Evolutionary conservation across 148 eudicot genomes (phyloP), one percentile per base, ranked within the genome.

Genomic region (Amaranthus palmeri): DNA sequence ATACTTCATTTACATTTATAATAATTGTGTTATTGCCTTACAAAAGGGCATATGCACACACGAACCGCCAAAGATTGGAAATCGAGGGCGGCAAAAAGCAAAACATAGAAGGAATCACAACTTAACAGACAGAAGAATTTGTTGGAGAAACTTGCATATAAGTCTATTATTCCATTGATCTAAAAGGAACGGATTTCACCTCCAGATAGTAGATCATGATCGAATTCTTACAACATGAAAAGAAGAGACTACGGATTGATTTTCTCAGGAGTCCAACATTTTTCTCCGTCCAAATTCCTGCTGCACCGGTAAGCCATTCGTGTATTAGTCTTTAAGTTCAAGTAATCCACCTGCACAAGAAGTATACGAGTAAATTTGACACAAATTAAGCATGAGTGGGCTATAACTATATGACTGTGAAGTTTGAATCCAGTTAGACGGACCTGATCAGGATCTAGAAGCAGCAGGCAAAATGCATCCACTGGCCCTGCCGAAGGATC

Each of bases 391-490:
- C 6, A 53, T 40, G 67, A 70, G 45, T 25, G 65, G 56, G 58
- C 42, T 47, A 72, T 7, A 66, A 60, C 18, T 43, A 44, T 13
- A 44, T 61, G 25, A 10, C 63, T 7, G 45, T 43, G 45, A 69
- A 45, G 25, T 15, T 40, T 6, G 15, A 51, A 51, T 59, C 59
- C 45, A 65, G 57, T 14, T 13, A 17, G 62, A 93, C 93, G 14
- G 62, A 93, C 93, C 97, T 95, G 81, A 44, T 89, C 86, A 49
- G 99, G 92, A 69, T 88, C 92, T 62, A 95, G 82, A 75, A 91
- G 75, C 65, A 91, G 85, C 77, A 93, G 79, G 76, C 91, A 87
- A 79, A 88, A 93, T 42, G 88, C 85, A 69, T 44, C 82, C 66
- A 88, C 91, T 25, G 97, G 98, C 18, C 96, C 86, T 55, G 76